phyloP scores from a whole-genome alignment of 1,139 yeast genomes.

The Pichia sp. region DNA sequence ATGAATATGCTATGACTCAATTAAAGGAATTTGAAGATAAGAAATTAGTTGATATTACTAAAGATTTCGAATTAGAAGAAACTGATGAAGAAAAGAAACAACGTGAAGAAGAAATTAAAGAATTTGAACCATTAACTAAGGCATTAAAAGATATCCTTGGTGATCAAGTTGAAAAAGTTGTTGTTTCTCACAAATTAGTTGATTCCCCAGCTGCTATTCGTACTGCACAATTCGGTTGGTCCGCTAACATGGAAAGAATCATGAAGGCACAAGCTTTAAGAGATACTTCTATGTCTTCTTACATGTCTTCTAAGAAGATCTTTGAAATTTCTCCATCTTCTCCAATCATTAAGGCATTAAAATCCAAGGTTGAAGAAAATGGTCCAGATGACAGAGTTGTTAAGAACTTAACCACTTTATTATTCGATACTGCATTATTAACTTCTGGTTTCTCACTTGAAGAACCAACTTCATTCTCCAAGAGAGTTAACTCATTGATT shows the following conservation, averaged over 20 bases:
- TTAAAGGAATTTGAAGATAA: constrained; percentile 99
- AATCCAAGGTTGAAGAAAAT: constrained; percentile 91
- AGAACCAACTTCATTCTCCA: constrained; percentile 96
- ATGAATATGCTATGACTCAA: constrained; percentile 99
- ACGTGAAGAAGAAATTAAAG: constrained; percentile 91
- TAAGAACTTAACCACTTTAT: constrained; percentile 91
- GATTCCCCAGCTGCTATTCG: constrained; percentile 99
- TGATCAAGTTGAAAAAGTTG: constrained; percentile 98
- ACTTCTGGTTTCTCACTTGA: constrained; percentile 99
- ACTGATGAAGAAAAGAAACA: constrained; percentile 93
- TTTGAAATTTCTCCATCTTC: constrained; percentile 98
- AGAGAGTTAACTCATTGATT: constrained; percentile 96
- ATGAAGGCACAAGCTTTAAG: constrained; percentile 99
- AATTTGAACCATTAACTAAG: constrained; percentile 89
- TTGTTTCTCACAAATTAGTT: constrained; percentile 93
- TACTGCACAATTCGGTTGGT: constrained; percentile 99
- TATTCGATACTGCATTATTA: constrained; percentile 95
- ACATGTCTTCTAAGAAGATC: constrained; percentile 99
- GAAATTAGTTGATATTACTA: constrained; percentile 97
- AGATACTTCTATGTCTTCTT: constrained; percentile 97
- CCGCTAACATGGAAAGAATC: constrained; percentile 99
- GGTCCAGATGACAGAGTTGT: constrained; percentile 99
- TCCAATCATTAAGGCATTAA: constrained; percentile 90
- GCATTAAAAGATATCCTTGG: constrained; percentile 96
- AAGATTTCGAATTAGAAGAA: constrained; percentile 99